Base-by-base conservation (phyloP, 106 monocot genomes). In the Dioscorea alata region DNA sequence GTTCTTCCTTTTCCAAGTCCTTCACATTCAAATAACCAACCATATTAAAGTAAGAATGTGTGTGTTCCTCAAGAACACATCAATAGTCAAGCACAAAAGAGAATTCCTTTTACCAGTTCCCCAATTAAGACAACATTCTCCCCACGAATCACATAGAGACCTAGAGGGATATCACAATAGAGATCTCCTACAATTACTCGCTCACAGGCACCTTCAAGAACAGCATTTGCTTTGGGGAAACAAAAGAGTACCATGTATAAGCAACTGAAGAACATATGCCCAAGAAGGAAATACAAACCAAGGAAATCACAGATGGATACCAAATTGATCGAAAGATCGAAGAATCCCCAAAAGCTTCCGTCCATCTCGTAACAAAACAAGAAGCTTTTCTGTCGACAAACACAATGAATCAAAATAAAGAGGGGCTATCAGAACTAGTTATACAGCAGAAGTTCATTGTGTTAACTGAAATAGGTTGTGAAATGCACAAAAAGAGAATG, bases 301-400 rank as follows among this genome's bases (percentile, higher is more conserved):
- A 50, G 16, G 20, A 23, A 62, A 21, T 50, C 51, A 49, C 9
- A 60, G 33, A 65, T 33, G 50, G 14, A 63, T 93, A 99, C 97
- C 97, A 83, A 90, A 99, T 78, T 99, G 97, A 69, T 99, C 97
- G 69, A 99, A 99, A 34, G 97, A 99, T 28, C 97, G 90, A 49
- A 99, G 92, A 66, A 93, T 90, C 62, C 97, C 97, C 58, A 99
- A 70, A 68, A 99, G 83, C 69, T 99, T 99, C 34, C 97, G 69
- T 18, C 97, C 97, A 83, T 99, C 97, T 69, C 97, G 72, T 64
- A 99, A 72, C 50, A 93, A 68, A 28, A 99, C 87, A 70, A 99
- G 87, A 61, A 99, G 85, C 68, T 99, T 99, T 70, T 93, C 97
- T 99, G 90, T 25, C 14, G 69, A 49, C 42, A 21, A 66, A 50